Conservation (phyloP, 2,329 filamentous ascomycete genomes). For the Aureobasidium sp. region DNA sequence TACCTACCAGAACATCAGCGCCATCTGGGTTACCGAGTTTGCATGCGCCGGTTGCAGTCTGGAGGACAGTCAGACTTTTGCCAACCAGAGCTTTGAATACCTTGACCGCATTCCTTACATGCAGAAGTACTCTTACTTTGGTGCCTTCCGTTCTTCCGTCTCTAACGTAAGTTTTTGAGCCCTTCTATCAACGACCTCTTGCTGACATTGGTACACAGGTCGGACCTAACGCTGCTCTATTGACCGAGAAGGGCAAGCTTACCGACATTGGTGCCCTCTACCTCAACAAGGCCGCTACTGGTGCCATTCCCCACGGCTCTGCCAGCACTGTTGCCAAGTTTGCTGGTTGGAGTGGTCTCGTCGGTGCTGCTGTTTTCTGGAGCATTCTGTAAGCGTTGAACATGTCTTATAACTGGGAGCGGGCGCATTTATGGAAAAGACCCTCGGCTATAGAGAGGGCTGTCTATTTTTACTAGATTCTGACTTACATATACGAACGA, state of each 20-base stretch:
- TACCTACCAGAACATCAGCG: conserved; percentile 41
- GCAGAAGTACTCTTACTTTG: conserved; percentile 67
- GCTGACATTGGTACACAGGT: conserved; percentile 1
- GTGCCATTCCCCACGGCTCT: conserved; percentile 31
- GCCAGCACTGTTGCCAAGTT: conserved; percentile 21
- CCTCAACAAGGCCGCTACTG: conserved; percentile 47
- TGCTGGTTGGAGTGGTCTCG: conserved; percentile 23
- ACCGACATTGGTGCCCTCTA: conserved; percentile 76
- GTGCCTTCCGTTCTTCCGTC: conserved; percentile 60
- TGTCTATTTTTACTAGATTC: not conserved
- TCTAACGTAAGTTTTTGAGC: conserved; percentile 47
- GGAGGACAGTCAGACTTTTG: conserved; percentile 55
- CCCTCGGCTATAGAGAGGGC: not conserved
- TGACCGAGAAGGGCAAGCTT: conserved; percentile 59
- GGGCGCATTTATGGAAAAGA: not conserved
- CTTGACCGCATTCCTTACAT: conserved; percentile 39
- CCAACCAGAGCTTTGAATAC: conserved; percentile 61
- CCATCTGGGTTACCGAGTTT: conserved; percentile 74
- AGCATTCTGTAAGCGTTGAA: not conserved
- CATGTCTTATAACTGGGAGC: not conserved
- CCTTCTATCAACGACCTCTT: conserved; percentile 28
- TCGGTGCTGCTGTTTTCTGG: conserved; percentile 10
- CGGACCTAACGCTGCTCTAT: conserved; percentile 64
- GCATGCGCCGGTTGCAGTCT: conserved; percentile 53
- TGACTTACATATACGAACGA: not conserved